These are phyloP conservation scores for Penicillium cataractarum DNA, from an alignment of 495 filamentous ascomycete species.

Conservation along the genomic window DNA sequence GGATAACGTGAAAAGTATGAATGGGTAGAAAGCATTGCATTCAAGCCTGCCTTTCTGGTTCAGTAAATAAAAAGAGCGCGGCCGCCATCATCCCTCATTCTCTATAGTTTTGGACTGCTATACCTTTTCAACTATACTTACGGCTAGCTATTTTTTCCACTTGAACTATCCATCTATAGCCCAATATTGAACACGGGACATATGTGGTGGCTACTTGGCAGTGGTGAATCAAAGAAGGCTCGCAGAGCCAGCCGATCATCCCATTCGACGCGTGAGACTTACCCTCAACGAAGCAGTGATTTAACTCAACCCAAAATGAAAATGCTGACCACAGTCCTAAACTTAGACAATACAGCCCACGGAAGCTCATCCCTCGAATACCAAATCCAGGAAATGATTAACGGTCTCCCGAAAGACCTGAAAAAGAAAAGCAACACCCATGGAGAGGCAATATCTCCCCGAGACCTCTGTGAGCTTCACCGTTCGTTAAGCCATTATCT, in stretches of 20 bases:
- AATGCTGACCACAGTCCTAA: conserved; percentile 30
- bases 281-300: conserved; percentile 25
- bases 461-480: conserved; percentile 22
- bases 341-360: conserved; percentile 20
- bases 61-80: background rate
- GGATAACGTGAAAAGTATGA: background rate
- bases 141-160: background rate
- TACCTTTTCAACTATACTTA: background rate
- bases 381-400: conserved; percentile 15
- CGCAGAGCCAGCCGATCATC: background rate
- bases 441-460: background rate
- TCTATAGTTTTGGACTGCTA: background rate
- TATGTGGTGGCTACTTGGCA: background rate
- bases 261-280: conserved; percentile 8
- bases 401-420: conserved; percentile 22
- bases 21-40: background rate
- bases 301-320: conserved; percentile 27
- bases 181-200: background rate
- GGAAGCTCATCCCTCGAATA: background rate
- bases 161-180: background rate
- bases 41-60: background rate
- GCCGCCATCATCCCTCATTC: background rate
- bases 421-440: background rate
- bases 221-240: background rate
- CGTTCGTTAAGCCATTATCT: conserved; percentile 28